Conservation (phyloP, 768 basidiomycete genomes). For the Coprinopsis sp. region DNA sequence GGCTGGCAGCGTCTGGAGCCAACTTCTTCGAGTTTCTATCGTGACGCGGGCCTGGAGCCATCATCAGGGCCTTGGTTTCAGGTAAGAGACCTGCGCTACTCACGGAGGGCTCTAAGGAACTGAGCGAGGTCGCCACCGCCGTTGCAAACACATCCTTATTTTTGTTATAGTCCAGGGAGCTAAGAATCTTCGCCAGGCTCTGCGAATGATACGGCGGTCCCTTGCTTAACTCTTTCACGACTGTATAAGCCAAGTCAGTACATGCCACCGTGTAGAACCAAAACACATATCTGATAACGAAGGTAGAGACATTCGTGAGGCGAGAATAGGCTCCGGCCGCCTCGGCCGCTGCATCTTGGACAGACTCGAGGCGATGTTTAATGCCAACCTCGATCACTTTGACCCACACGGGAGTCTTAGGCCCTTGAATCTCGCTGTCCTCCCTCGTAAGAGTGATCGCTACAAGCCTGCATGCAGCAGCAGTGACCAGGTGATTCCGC, state of each 20-base stretch:
- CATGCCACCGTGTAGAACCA: conserved; percentile 5
- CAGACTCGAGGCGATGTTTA: conserved; percentile 55
- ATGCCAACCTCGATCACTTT: conserved; percentile 66
- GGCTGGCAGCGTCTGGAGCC: conserved; percentile 42
- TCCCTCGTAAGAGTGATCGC: conserved; percentile 55
- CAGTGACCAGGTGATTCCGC: conserved; percentile 66
- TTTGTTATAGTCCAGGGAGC: conserved; percentile 59
- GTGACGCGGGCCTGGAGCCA: conserved; percentile 24
- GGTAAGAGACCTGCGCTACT: conserved; percentile 23
- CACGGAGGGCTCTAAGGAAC: conserved; percentile 53
- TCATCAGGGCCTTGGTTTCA: conserved; percentile 1
- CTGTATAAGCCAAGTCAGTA: conserved; percentile 31
- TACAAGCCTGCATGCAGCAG: conserved; percentile 70
- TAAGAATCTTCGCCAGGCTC: conserved; percentile 66
- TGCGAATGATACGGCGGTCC: conserved; percentile 59
- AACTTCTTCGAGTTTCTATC: conserved; percentile 37
- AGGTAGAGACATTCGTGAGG: conserved; percentile 57
- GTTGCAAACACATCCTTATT: conserved; percentile 50
- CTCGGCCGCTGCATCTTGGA: conserved; percentile 73
- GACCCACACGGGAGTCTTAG: conserved; percentile 58
- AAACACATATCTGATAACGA: conserved; percentile 69
- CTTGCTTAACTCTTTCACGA: conserved; percentile 57
- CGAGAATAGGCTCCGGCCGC: conserved; percentile 69
- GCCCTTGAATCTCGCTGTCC: conserved; percentile 41
- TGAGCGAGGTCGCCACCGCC: conserved; percentile 55